A percentile compares a stretch with the other conserved stretches of the same genome.
Conservation (phyloP, 768 basidiomycete genomes). For the Lactifluus volemus region DNA sequence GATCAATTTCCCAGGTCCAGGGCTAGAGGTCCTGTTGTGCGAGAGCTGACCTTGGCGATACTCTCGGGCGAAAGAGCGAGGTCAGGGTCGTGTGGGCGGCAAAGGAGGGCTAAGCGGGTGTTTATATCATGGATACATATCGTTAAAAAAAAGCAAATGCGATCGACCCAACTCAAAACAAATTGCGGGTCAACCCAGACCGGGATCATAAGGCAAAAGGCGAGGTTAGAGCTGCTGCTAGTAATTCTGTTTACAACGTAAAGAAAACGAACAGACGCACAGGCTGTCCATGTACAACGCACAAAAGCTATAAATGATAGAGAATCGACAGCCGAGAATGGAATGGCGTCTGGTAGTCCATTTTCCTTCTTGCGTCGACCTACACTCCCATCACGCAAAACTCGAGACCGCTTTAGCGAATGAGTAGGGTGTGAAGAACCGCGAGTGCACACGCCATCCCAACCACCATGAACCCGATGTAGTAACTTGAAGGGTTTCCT, state of each 20-base stretch:
- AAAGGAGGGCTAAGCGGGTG: no score
- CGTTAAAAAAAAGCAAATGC: no score
- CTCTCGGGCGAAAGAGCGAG: slow-evolving; percentile 50
- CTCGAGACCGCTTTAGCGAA: not conserved
- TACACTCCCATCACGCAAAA: not conserved
- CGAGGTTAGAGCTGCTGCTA: no score
- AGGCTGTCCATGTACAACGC: not conserved
- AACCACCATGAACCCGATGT: slow-evolving; percentile 13
- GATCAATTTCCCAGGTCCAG: slow-evolving; percentile 75
- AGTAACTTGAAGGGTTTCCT: slow-evolving; percentile 7
- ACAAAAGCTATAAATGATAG: not conserved
- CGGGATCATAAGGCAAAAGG: not conserved
- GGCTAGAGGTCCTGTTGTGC: slow-evolving; percentile 57
- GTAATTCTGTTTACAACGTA: not conserved
- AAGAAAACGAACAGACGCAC: not conserved
- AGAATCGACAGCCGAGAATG: not conserved
- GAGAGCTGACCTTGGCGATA: slow-evolving; percentile 56
- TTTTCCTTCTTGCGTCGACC: not conserved
- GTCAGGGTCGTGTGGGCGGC: slow-evolving; percentile 30
- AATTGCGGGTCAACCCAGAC: no score
- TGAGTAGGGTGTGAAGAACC: slow-evolving; percentile 8
- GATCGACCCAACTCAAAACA: no score
- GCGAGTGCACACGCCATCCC: slow-evolving; percentile 7
- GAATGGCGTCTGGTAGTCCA: not conserved
- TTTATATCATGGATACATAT: no score